Evolutionary conservation across 192 early-diverging fungal species (phyloP), one percentile per base, ranked within the genome.

Genomic region (Chytriomyces hyalinus): DNA sequence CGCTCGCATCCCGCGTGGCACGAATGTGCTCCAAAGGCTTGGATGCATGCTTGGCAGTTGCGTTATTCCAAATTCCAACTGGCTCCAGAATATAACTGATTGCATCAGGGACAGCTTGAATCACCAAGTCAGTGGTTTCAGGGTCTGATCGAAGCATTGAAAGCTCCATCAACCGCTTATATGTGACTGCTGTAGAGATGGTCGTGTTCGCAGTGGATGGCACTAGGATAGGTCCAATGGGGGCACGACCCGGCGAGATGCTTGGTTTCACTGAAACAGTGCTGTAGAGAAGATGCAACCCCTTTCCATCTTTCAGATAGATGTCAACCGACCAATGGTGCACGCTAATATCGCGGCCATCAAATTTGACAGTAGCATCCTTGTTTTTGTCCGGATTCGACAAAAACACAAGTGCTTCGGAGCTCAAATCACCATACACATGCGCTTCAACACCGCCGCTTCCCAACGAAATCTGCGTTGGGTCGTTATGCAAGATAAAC

Each of bases 11-110:
- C 8, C 60, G 22, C 1, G 79, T 83, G 17, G 50, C 61, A 10
- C 77, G 73, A 26, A 85, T 45, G 57, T 85, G 84, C 59, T 82
- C 79, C 2, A 61, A 47, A n/a, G 83, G 83, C 13, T 15, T 8
- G 24, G 44, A 51, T 17, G 49, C 11, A 7, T 22, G 17, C 17
- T 20, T 67, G 6, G 66, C 67, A 24, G 62, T 61, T 22, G 59
- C 44, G 9, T 59, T 63, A 61, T 80, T 59, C 48, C 61, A 80
- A 50, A 78, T 70, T 20, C 70, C 70, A 60, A 66, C 24, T 6
- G 69, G 44, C 61, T 75, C 74, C 13, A 24, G 6, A 66, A 75
- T 67, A 46, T 79, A 57, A 80, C 60, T 43, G 60, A 62, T 48
- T 13, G 53, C 53, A 20, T 57, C 53, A 20, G 53, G 53, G 15